Conservation (phyloP, 2,329 filamentous ascomycete species). For the Cladosporium sp. region DNA sequence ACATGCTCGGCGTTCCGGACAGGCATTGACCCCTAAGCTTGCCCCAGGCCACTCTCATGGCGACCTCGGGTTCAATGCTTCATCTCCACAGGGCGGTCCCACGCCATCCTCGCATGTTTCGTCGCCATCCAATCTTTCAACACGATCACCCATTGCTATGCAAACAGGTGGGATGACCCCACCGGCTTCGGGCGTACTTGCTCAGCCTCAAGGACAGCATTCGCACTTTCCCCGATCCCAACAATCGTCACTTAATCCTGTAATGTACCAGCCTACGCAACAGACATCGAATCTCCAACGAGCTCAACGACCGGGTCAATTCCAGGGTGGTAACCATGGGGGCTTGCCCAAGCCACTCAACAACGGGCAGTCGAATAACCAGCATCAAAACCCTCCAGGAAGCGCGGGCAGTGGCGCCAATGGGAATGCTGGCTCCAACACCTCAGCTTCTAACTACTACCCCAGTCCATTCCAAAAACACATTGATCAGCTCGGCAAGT, state of each 20-base stretch:
- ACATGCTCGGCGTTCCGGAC: slow-evolving; percentile 34
- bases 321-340: slow-evolving; percentile 29
- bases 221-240: slow-evolving; percentile 33
- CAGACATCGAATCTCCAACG: slow-evolving; percentile 5
- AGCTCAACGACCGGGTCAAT: slow-evolving; percentile 9
- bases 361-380: slow-evolving; percentile 16
- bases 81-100: slow-evolving; percentile 71
- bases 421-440: slow-evolving; percentile 31
- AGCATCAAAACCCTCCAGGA: slow-evolving; percentile 17
- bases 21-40: slow-evolving; percentile 30
- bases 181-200: slow-evolving; percentile 51
- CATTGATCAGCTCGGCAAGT: slow-evolving; percentile 92
- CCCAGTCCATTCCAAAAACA: slow-evolving; percentile 87
- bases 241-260: slow-evolving; percentile 43
- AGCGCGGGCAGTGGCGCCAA: slow-evolving; percentile 32
- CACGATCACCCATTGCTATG: slow-evolving; percentile 59
- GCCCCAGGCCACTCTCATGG: slow-evolving; percentile 38
- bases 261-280: slow-evolving; percentile 40
- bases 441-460: slow-evolving; percentile 59
- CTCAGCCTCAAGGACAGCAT: slow-evolving; percentile 47
- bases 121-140: slow-evolving; percentile 55
- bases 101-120: slow-evolving; percentile 76
- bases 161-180: slow-evolving; percentile 60
- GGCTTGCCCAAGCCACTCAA: slow-evolving; percentile 25
- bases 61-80: slow-evolving; percentile 41